These are phyloP conservation scores for Suillus weaverae DNA, from an alignment of 768 basidiomycete genomes.

Conservation along the genomic window DNA sequence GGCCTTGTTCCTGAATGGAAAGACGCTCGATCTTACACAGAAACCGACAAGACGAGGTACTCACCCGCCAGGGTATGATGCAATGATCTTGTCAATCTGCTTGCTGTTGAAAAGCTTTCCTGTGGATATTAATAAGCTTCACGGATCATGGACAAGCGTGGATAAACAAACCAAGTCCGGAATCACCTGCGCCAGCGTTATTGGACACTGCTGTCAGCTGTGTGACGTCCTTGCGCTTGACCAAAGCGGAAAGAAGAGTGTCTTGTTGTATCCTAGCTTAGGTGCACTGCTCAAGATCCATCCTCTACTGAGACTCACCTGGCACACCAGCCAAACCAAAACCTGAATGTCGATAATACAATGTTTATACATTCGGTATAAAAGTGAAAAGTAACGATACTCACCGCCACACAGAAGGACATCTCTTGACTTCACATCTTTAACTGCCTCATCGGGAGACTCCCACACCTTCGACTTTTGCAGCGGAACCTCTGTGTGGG, in stretches of 20 bases:
- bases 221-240: conserved; percentile 70
- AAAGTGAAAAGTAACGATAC: conserved; percentile 21
- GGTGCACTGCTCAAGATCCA: not conserved
- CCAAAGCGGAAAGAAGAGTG: conserved; percentile 78
- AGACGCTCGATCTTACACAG: not conserved
- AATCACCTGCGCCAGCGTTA: conserved; percentile 74
- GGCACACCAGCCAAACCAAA: conserved; percentile 91
- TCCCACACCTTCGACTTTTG: conserved; percentile 69
- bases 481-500: conserved; percentile 23
- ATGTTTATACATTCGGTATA: not conserved
- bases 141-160: not conserved
- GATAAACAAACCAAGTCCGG: conserved; percentile 58
- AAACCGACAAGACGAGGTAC: conserved; percentile 17
- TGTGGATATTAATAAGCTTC: conserved; percentile 27
- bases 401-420: conserved; percentile 79
- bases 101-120: conserved; percentile 73
- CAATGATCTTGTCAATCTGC: conserved; percentile 81
- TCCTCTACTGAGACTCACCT: conserved; percentile 41
- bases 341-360: conserved; percentile 43
- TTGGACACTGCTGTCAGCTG: conserved; percentile 85
- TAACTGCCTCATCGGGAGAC: conserved; percentile 80
- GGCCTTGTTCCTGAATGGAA: conserved; percentile 68
- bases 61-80: conserved; percentile 87
- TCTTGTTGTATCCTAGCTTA: conserved; percentile 41
- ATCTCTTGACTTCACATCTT: conserved; percentile 79